A percentile compares a stretch with the other conserved stretches of the same genome.
These are phyloP conservation scores for Medicago lupulina DNA, from an alignment of 306 rosid species.

Conservation along the genomic window DNA sequence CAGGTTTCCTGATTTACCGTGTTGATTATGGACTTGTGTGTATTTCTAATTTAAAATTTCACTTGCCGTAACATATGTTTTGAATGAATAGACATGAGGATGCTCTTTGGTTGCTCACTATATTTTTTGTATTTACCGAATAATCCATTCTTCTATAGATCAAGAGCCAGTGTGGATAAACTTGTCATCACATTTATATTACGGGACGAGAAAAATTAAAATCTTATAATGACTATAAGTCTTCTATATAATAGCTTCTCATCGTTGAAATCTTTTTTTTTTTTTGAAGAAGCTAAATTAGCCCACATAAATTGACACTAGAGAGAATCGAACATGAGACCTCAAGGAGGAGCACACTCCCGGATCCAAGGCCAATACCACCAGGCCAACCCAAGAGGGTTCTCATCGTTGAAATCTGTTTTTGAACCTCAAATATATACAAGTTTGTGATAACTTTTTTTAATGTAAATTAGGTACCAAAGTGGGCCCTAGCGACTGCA, in stretches of 20 bases:
- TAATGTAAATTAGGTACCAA: background rate
- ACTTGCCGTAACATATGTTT: conserved; percentile 3
- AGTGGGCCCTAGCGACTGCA: background rate
- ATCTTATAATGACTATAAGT: background rate
- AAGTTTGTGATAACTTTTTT: background rate
- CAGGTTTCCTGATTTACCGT: conserved; percentile 64
- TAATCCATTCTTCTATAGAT: conserved; percentile 13
- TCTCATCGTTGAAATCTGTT: background rate
- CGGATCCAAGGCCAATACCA: too few species aligned
- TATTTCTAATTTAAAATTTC: conserved; percentile 32
- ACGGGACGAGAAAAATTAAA: background rate
- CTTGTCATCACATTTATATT: background rate
- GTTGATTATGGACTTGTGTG: conserved; percentile 5
- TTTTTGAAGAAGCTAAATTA: too few species aligned
- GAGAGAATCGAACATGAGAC: too few species aligned
- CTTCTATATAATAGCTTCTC: background rate
- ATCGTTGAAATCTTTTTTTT: background rate
- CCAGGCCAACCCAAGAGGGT: too few species aligned
- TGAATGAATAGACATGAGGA: conserved; percentile 7
- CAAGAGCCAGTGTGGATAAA: background rate
- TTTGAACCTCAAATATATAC: background rate
- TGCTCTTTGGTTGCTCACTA: conserved; percentile 21
- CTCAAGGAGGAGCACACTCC: too few species aligned
- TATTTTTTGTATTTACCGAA: background rate
- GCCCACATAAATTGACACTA: too few species aligned